Conservation (phyloP, 345 rosid species). For the Syzygium jambos region DNA sequence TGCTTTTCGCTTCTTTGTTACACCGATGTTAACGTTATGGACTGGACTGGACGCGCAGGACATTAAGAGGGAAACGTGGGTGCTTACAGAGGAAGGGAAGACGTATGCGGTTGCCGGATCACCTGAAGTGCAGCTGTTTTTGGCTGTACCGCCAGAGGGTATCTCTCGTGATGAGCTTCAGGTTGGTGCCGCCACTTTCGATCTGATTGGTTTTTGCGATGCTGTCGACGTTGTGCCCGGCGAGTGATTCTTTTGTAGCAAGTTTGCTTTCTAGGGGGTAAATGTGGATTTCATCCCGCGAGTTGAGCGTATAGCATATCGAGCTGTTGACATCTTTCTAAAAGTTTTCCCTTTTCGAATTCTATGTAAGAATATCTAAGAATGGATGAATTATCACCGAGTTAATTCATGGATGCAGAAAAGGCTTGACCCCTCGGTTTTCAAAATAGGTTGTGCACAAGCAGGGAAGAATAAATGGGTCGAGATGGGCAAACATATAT, state of each 20-base stretch:
- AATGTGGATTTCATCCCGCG: not conserved
- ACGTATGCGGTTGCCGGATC: conserved; percentile 68
- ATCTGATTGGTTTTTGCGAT: not conserved
- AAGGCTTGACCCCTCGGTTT: conserved; percentile 50
- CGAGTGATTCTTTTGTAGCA: not conserved
- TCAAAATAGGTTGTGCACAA: conserved; percentile 68
- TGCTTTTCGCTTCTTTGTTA: not conserved
- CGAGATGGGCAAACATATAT: conserved; percentile 76
- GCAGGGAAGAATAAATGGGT: conserved; percentile 90
- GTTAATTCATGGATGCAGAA: conserved; percentile 33
- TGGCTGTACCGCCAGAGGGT: conserved; percentile 65
- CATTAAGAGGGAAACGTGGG: conserved; percentile 61
- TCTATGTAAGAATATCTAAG: not conserved
- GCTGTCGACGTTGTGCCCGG: not conserved
- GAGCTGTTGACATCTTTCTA: not conserved
- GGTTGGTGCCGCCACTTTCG: conserved; percentile 18
- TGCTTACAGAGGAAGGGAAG: conserved; percentile 77
- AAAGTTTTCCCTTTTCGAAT: not conserved
- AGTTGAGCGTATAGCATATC: not conserved
- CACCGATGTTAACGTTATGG: not conserved
- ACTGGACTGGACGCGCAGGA: conserved; percentile 25
- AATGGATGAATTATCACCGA: not conserved
- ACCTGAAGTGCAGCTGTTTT: conserved; percentile 75
- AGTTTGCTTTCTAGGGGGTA: not conserved
- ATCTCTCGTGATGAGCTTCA: conserved; percentile 62